phyloP scores from a whole-genome alignment of 2,329 filamentous ascomycete genomes.

The Paecilomyces fulvus region DNA sequence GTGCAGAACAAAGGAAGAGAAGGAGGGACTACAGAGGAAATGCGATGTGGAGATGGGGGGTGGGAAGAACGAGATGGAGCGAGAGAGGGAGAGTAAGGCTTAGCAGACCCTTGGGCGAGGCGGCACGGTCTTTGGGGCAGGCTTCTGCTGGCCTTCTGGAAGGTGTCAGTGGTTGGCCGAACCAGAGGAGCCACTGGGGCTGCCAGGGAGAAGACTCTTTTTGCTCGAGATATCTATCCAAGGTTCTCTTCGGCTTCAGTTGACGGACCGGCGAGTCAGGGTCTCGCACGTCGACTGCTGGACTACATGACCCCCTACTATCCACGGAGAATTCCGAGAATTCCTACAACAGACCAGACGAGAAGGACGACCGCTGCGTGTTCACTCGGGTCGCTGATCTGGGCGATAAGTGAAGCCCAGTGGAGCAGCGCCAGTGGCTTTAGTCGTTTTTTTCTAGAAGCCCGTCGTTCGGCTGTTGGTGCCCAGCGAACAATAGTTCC shows the following conservation, averaged over 20 bases:
- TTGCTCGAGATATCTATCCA: neutral
- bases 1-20: constrained; percentile 6
- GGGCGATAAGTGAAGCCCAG: neutral
- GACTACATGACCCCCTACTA: neutral
- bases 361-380: neutral
- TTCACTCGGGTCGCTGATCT: neutral
- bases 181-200: constrained; percentile 1
- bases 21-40: constrained; percentile 7
- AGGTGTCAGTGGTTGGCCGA: constrained; percentile 13
- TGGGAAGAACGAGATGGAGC: constrained; percentile 4
- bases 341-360: neutral
- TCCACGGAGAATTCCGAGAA: neutral
- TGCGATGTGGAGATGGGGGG: constrained; percentile 1
- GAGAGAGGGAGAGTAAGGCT: constrained; percentile 2
- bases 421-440: neutral
- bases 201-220: neutral
- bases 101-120: neutral
- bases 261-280: neutral
- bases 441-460: neutral
- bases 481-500: neutral
- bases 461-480: neutral
- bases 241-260: neutral
- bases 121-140: neutral
- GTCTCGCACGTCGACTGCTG: neutral
- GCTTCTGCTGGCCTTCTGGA: constrained; percentile 12